Conservation (phyloP, 176 grass and related monocot genomes). For the Ensete ventricosum region DNA sequence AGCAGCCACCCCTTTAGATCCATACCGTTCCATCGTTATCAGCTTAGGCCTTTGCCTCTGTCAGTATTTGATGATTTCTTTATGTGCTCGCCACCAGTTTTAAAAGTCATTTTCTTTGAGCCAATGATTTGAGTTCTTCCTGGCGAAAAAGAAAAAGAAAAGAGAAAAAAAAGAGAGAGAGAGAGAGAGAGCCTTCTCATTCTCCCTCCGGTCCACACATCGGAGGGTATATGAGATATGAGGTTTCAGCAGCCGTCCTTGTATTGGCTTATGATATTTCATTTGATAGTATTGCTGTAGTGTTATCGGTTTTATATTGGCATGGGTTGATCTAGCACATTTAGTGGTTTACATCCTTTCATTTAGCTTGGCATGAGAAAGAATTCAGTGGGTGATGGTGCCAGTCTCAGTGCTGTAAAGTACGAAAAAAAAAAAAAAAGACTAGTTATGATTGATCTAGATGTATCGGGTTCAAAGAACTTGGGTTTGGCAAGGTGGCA, state of each 20-base stretch:
- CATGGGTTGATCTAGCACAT: no score
- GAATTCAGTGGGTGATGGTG: no score
- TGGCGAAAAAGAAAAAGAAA: not conserved
- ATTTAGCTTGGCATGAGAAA: no score
- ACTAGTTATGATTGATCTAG: not conserved
- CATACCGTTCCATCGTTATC: conserved; percentile 15
- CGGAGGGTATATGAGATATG: no score
- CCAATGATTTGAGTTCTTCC: not conserved
- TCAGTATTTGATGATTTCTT: conserved; percentile 23
- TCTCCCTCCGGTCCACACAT: not conserved
- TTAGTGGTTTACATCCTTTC: no score
- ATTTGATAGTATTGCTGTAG: no score
- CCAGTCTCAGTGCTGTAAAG: no score
- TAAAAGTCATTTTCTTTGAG: conserved; percentile 21
- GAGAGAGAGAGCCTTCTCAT: not conserved
- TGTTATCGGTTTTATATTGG: no score
- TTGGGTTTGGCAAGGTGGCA: not conserved
- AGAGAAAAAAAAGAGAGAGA: not conserved
- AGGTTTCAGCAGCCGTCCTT: no score
- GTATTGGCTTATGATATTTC: no score
- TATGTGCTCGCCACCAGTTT: conserved; percentile 22
- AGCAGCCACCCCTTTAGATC: not conserved
- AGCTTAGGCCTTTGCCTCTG: conserved; percentile 6
- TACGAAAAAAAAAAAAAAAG: no score
- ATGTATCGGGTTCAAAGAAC: not conserved